Evolutionary conservation across 306 rosid genomes (phyloP), one percentile per base, ranked within the genome.

Genomic region (Cotoneaster glaucophyllus): DNA sequence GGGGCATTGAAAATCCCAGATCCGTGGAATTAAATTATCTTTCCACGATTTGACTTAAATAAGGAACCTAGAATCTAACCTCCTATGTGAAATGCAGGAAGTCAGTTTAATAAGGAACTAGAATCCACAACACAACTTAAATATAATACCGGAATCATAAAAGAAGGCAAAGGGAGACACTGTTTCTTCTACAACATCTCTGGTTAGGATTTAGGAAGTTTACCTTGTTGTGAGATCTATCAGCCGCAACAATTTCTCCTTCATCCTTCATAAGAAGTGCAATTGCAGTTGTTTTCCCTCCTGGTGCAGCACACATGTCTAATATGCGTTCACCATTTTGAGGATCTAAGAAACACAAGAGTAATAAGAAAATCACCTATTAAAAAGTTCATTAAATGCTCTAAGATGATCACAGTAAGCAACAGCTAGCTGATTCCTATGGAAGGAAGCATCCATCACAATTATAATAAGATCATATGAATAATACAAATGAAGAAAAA

Each of bases 241-340:
- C 98, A 64, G 83, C 86, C 12, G 98, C 98, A 83, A 95, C 75
- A 76, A 95, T 78, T 88, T 95, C 92, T 82, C 98, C 98, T 80
- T 87, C 85, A 83, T 95, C 92, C 84, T 87, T 92, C 97, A 95
- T 95, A 52, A 92, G 96, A 65, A 86, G 90, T 66, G 97, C 97
- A 76, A 95, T 88, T 70, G 98, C 98, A 73, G 97, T 95, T 73
- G 97, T 92, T 86, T 95, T 95, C 68, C 98, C 98, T 53, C 98
- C 98, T 0, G 97, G 98, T 50, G 98, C 98, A 70, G 98, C 98
- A 88, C 98, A 95, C 97, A 95, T 86, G 86, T 95, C 98, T 72
- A 95, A 83, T 86, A 95, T 83, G 29, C 91, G 84, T 64, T 92
- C 98, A 61, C 97, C 97, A 81, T 43, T 90, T 82, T 90, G 94